Base-by-base conservation (phyloP, 2,329 filamentous ascomycete genomes). In the Colletotrichum tamarilloi region DNA sequence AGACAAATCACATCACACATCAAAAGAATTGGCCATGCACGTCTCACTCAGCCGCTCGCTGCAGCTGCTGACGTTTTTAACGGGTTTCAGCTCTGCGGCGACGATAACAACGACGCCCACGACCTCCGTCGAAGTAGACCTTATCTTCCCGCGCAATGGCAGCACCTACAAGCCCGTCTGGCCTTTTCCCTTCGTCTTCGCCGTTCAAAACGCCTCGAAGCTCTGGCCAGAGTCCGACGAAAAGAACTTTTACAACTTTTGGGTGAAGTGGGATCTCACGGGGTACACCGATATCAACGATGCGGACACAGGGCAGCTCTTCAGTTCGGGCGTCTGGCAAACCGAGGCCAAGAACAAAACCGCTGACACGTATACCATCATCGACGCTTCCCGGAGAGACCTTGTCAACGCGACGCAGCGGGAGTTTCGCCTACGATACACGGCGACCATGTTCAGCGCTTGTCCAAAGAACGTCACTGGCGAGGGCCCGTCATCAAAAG, bases 131-230 rank as follows among this genome's bases (percentile, higher is more conserved):
- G 64, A 62, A 19, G 35, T 67, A 11, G 64, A 67, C 19, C 55
- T 67, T 7, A 16, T 60, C 55, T 67, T 67, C 22, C 64, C 64
- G n/a, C 55, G 42, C 9, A 60, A 59, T 42, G 64, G 32, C 42
- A 30, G 22, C 28, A 30, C 60, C 16, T 67, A 67, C 56, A 46
- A 49, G 22, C 64, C 64, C 12, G 55, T 67, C 14, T 67, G 42
- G 35, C 64, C 64, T 5, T 67, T 67, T 35, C 64, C 64, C 32
- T 30, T 67, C 12, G 64, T 60, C 26, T 67, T 67, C 35, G 55
- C 53, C 55, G 26, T 67, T 19, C 64, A 35, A 55, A 67, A 67
- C 7, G 64, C 64, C 32, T 58, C 55, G 4, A 35, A 58, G 26
- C 55, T 60, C 22, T 67, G 64, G 64, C 19, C 19, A 42, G 35